Evolutionary conservation across 208 protist genomes (phyloP).

Genomic region (Crithidia fasciculata): DNA sequence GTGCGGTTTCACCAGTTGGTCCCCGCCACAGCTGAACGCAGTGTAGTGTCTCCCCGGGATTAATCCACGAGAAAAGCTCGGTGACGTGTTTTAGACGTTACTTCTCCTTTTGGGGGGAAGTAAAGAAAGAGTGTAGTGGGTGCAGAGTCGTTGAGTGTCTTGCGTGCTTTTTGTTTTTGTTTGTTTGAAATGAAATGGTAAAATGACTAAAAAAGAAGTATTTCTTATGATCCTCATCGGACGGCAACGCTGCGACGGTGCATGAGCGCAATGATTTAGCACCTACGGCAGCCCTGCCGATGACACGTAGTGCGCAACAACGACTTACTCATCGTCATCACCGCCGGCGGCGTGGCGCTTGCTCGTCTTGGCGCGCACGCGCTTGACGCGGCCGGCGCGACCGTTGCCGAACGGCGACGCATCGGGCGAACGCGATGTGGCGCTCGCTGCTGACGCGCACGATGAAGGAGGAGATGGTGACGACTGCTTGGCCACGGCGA

Average conservation of each 20-base stretch:
- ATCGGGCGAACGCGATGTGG: constrained; percentile 98
- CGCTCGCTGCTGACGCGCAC: constrained; percentile 98
- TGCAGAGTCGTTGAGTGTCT: too few relatives aligned
- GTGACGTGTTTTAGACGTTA: too few relatives aligned
- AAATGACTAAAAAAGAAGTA: constrained; percentile 1
- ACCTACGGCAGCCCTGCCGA: neutral
- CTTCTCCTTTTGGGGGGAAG: too few relatives aligned
- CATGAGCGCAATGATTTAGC: neutral
- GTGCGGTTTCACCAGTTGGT: neutral
- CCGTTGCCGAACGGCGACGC: constrained; percentile 96
- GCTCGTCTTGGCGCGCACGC: constrained; percentile 80
- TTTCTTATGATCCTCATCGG: neutral
- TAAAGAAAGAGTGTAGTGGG: too few relatives aligned
- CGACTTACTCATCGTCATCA: constrained; percentile 59
- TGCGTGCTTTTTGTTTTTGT: neutral
- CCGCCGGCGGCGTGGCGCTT: constrained; percentile 72
- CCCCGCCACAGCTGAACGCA: too few relatives aligned
- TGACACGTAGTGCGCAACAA: neutral
- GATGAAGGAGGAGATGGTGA: constrained; percentile 99
- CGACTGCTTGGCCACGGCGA: constrained; percentile 99
- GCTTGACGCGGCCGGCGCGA: constrained; percentile 95
- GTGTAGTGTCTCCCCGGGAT: too few relatives aligned
- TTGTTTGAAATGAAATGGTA: neutral
- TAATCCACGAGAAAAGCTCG: too few relatives aligned
- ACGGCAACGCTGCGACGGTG: neutral